These are phyloP conservation scores for Agarophyton chilense DNA, from an alignment of 23 red algal species.

Conservation along the genomic window DNA sequence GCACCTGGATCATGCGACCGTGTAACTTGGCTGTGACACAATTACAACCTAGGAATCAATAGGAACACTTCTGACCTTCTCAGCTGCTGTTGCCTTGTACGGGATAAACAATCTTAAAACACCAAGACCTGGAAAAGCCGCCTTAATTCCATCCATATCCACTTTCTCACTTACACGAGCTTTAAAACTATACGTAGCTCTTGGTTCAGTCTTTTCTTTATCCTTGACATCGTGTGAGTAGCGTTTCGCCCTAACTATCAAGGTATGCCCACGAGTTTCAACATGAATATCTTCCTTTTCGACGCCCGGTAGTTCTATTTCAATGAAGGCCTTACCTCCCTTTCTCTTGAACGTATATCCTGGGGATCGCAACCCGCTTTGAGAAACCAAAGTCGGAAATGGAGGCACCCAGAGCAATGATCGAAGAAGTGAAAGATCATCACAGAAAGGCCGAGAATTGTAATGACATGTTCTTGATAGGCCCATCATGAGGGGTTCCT, in stretches of 20 bases:
- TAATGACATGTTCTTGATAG: not conserved
- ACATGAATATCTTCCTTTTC: constrained; percentile 28
- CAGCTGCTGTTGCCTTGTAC: not conserved
- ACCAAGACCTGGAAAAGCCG: constrained; percentile 14
- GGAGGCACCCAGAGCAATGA: constrained; percentile 15
- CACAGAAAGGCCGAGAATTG: not conserved
- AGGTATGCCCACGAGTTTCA: not conserved
- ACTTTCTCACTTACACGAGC: constrained; percentile 6
- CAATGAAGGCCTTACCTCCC: constrained; percentile 30
- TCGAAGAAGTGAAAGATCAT: constrained; percentile 7
- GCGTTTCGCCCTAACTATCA: constrained; percentile 30
- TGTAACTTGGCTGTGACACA: not conserved
- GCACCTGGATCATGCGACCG: not conserved
- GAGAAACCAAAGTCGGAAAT: not conserved
- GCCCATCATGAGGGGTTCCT: not conserved
- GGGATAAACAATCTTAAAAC: constrained; percentile 1
- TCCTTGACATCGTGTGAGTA: not conserved
- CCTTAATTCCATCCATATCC: not conserved
- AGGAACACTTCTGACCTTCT: constrained; percentile 1
- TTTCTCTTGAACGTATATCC: constrained; percentile 25
- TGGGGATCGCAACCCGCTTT: not conserved
- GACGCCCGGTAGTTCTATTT: constrained; percentile 52
- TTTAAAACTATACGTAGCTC: not conserved
- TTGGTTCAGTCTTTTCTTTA: constrained; percentile 4
- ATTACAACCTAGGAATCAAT: not conserved